phyloP scores from a whole-genome alignment of 202 grass and related monocot genomes.

The Panicum hallii region DNA sequence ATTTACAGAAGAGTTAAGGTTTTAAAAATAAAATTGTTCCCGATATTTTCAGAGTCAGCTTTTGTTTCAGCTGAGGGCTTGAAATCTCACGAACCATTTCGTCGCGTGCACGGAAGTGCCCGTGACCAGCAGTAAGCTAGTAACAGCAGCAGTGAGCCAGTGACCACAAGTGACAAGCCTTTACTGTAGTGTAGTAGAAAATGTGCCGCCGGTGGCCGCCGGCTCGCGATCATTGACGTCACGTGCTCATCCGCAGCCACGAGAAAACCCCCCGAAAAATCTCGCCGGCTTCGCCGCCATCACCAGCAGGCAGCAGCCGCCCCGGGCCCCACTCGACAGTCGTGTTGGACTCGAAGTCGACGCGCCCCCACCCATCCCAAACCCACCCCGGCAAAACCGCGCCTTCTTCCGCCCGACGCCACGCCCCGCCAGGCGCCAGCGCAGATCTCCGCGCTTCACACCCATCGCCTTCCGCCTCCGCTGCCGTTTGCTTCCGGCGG shows the following conservation, averaged over 20 bases:
- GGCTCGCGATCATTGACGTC: neutral
- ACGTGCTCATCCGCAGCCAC: neutral
- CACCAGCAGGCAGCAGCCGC: neutral
- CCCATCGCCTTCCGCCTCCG: conserved; percentile 31
- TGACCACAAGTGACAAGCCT: too few relatives aligned
- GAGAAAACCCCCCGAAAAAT: neutral
- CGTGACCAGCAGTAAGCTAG: too few relatives aligned
- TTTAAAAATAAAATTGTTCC: too few relatives aligned
- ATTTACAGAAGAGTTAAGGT: too few relatives aligned
- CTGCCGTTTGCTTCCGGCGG: conserved; percentile 10
- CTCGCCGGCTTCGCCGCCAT: neutral
- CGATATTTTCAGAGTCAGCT: too few relatives aligned
- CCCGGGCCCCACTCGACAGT: neutral
- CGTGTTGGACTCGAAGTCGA: conserved; percentile 35
- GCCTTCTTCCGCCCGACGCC: conserved; percentile 9
- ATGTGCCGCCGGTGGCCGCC: too few relatives aligned
- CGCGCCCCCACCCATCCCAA: conserved; percentile 16
- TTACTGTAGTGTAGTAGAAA: too few relatives aligned
- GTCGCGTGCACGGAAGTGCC: too few relatives aligned
- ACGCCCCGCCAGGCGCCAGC: neutral
- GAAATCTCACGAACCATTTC: too few relatives aligned
- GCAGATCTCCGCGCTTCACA: conserved; percentile 40
- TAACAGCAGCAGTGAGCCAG: too few relatives aligned
- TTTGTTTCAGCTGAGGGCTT: too few relatives aligned
- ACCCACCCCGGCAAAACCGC: conserved; percentile 37